These are phyloP conservation scores for Solanum rostratum DNA, from an alignment of 257 asterid genomes.

Conservation along the genomic window DNA sequence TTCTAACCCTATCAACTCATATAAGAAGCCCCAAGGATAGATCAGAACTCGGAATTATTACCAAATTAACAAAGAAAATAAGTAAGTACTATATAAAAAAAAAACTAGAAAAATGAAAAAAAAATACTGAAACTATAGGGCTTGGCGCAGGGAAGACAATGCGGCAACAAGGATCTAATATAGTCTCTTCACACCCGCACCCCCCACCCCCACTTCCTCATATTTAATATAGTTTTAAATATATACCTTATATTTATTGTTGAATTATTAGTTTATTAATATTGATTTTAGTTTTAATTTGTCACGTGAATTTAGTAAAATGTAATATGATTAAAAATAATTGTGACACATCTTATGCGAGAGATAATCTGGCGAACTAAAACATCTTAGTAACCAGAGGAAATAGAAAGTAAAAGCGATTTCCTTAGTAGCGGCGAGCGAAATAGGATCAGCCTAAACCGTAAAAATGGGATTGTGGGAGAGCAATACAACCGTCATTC, in stretches of 20 bases:
- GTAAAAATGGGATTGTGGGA: too few relatives aligned
- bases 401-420: too few relatives aligned
- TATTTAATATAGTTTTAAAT: background rate
- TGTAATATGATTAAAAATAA: background rate
- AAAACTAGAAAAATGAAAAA: conserved; percentile 10
- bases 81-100: background rate
- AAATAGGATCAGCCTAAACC: too few relatives aligned
- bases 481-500: too few relatives aligned
- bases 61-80: conserved; percentile 3
- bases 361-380: too few relatives aligned
- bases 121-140: conserved; percentile 48
- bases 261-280: background rate
- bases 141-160: conserved; percentile 43
- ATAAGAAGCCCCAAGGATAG: conserved; percentile 1
- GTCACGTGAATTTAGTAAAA: background rate
- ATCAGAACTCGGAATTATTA: conserved; percentile 14
- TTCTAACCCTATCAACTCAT: conserved; percentile 33
- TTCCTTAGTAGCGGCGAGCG: too few relatives aligned
- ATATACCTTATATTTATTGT: background rate
- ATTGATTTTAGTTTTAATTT: background rate
- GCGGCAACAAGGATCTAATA: background rate
- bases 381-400: too few relatives aligned
- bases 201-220: background rate
- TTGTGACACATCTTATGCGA: background rate
- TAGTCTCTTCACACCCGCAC: background rate